Evolutionary conservation across 768 basidiomycete genomes (phyloP), one percentile per base, ranked within the genome.

Genomic region (Trametes elegans): DNA sequence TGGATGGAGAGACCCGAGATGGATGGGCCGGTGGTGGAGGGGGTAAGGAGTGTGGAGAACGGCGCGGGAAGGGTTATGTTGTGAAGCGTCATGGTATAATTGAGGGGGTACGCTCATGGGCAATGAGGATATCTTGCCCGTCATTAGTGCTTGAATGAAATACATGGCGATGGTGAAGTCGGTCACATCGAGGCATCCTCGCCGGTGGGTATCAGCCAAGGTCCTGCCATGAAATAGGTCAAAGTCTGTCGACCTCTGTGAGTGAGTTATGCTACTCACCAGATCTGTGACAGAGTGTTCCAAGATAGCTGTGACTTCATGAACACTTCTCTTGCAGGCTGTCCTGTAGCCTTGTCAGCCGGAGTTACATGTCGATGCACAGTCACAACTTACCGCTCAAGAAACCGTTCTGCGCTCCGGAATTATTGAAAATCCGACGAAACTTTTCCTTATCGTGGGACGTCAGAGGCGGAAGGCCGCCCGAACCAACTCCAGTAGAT

Each of bases 91-190:
- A 26, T 79, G 76, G 61, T 81, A 82, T 7, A 80, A 41, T n/a
- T 68, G 72, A 5, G 66, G 64, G 18, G 81, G 80, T 3, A 83
- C 66, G 8, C 64, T 66, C 16, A 66, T 49, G 3, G 80, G 80
- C 1, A 79, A 62, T 2, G 62, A 53, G 7, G 71, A 58, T 21
- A 74, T 63, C 6, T 66, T 63, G 9, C 74, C 74, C 24, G 74
- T 72, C 80, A 82, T 81, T 50, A 73, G 66, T n/a, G 70, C 73
- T 59, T 82, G 81, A 35, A 89, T 81, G 53, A 87, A 78, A 66
- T 83, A 83, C 80, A 87, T 83, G 32, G 81, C 87, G 55, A 90
- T 71, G 31, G 82, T 79, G 66, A 91, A 91, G 55, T 89, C 86
- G 26, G 78, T 69, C 7, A 78, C 73, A 61, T 88, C 85, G 10